Base-by-base conservation (phyloP, 306 rosid species). In the Phaseolus lunatus region DNA sequence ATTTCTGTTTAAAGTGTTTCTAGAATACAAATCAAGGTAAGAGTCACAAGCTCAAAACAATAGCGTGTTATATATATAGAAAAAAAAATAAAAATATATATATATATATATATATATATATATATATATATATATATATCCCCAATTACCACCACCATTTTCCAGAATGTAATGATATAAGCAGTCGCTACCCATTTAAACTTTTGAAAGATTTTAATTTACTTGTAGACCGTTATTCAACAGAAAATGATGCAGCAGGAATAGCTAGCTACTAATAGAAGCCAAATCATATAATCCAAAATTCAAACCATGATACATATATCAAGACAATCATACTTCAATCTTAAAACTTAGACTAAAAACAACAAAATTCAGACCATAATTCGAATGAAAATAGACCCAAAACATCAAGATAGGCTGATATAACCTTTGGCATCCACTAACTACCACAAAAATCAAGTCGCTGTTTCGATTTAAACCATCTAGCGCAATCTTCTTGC, bases 401-500 rank as follows among this genome's bases (percentile, higher is more conserved):
- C 12, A 59, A 26, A 37, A 23, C 33, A 57, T 24, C 9, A 59
- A 14, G 19, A 59, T 27, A 27, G 41, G 66, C 41, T 59, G 19
- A n/a, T 14, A n/a, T 26, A 58, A 12, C 41, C 18, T 27, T 14
- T 13, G 5, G 41, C 66, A 27, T 15, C 67, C 11, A 15, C 43
- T 29, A 29, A 61, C 67, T 27, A 61, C 67, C 43, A 29, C 1
- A 61, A 61, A 27, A 58, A 5, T 12, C 3, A 57, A 57, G 5
- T 4, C 7, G 12, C 9, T 24, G 64, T 57, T 12, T 12, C 24
- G 37, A 24, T 57, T 12, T 5, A 57, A 7, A 15, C 22, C 6
- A 1, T 61, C 67, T 61, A 61, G 12, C 67, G 67, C 67, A 61
- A 29, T 39, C 67, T 61, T 61, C 67, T 61, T 27, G 67, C 67